phyloP scores from a whole-genome alignment of 306 rosid species.

The Gillenia trifoliata region DNA sequence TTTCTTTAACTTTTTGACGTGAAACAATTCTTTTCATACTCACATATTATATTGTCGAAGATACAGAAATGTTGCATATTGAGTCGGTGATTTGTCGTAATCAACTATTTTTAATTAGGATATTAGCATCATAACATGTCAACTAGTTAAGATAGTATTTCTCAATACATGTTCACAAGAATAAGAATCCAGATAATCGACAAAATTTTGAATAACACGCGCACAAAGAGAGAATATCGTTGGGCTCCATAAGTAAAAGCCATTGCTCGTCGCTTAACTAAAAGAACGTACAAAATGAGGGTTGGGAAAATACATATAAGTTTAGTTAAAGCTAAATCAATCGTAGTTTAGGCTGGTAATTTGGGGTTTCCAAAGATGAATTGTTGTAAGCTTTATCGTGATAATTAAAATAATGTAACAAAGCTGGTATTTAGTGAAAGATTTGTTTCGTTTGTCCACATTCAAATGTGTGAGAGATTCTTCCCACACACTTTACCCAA shows the following conservation, averaged over 20 bases:
- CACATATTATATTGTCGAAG: not conserved
- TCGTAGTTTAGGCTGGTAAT: conserved; percentile 57
- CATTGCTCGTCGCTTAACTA: conserved; percentile 43
- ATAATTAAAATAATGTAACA: conserved; percentile 29
- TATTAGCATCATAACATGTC: not conserved
- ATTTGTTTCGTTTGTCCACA: conserved; percentile 68
- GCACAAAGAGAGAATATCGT: not conserved
- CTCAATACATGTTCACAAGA: not conserved
- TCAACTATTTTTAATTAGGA: not conserved
- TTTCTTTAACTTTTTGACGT: not conserved
- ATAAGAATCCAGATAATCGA: not conserved
- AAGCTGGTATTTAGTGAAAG: conserved; percentile 47
- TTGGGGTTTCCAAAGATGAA: conserved; percentile 51
- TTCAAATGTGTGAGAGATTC: conserved; percentile 67
- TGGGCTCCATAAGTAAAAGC: conserved; percentile 35
- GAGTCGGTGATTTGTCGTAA: not conserved
- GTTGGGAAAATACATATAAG: conserved; percentile 18
- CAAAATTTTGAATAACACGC: conserved; percentile 5
- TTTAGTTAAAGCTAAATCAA: conserved; percentile 15
- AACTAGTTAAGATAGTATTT: not conserved
- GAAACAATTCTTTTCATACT: not conserved
- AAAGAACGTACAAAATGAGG: conserved; percentile 29
- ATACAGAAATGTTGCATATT: not conserved
- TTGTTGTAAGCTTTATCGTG: conserved; percentile 65
- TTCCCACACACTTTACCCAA: conserved; percentile 13